Evolutionary conservation across 1,284 basidiomycete genomes (phyloP).

Genomic region (Somion occarium): DNA sequence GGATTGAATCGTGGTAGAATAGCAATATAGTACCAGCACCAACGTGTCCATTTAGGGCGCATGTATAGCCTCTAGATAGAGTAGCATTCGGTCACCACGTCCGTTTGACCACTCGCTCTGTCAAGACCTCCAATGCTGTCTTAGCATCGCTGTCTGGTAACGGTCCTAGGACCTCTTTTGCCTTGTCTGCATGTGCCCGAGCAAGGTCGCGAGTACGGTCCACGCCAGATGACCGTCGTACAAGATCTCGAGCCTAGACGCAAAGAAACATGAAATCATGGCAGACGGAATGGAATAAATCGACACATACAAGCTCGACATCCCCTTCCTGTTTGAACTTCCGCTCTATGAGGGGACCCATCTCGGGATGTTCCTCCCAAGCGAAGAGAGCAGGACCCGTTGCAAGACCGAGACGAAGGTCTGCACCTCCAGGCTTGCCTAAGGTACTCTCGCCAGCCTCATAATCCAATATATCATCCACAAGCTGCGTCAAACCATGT

Average conservation of each 20-base stretch:
- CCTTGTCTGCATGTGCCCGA: slow-evolving; percentile 71
- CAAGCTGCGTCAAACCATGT: slow-evolving; percentile 51
- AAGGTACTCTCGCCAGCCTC: slow-evolving; percentile 62
- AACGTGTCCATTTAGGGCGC: slow-evolving; percentile 1
- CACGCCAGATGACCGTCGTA: slow-evolving; percentile 73
- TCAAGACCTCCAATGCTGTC: slow-evolving; percentile 62
- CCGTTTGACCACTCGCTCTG: slow-evolving; percentile 60
- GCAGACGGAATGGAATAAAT: too few relatives aligned
- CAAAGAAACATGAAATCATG: too few relatives aligned
- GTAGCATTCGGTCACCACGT: slow-evolving; percentile 33
- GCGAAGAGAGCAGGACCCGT: slow-evolving; percentile 95
- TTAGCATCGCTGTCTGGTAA: slow-evolving; percentile 84
- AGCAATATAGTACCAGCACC: slow-evolving; percentile 2
- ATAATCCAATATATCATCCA: slow-evolving; percentile 91
- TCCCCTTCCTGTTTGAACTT: slow-evolving; percentile 84
- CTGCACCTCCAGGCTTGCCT: slow-evolving; percentile 86
- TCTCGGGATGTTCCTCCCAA: slow-evolving; percentile 83
- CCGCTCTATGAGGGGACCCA: slow-evolving; percentile 80
- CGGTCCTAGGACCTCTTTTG: slow-evolving; percentile 63
- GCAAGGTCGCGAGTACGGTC: slow-evolving; percentile 81
- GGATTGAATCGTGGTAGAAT: slow-evolving; percentile 3
- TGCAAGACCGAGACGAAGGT: slow-evolving; percentile 83
- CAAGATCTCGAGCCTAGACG: slow-evolving; percentile 74
- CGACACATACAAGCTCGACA: slow-evolving; percentile 74
- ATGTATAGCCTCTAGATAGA: slow-evolving; percentile 1